These are phyloP conservation scores for Megacollybia marginata DNA, from an alignment of 768 basidiomycete species.

Conservation along the genomic window DNA sequence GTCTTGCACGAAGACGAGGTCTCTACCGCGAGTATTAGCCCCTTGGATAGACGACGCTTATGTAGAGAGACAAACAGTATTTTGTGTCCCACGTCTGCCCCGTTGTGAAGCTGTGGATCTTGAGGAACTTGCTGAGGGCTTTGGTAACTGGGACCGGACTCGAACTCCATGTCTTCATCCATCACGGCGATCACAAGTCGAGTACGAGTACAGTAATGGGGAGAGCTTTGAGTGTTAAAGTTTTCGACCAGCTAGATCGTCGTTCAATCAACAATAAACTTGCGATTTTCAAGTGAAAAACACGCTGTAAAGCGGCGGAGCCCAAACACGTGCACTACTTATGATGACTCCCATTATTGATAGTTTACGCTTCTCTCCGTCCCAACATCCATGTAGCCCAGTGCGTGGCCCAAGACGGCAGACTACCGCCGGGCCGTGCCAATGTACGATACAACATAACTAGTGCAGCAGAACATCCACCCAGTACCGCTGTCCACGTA, in stretches of 20 bases:
- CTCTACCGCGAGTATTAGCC: slow-evolving; percentile 36
- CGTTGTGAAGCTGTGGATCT: slow-evolving; percentile 14
- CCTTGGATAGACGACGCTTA: slow-evolving; percentile 4
- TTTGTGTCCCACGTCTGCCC: slow-evolving; percentile 42
- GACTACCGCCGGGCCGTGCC: slow-evolving; percentile 50
- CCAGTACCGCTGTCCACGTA: slow-evolving; percentile 63
- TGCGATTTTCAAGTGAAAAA: too few relatives aligned
- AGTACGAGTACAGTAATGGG: too few relatives aligned
- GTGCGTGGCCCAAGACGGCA: slow-evolving; percentile 47
- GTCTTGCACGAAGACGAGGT: slow-evolving; percentile 88
- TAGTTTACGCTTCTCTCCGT: slow-evolving; percentile 34
- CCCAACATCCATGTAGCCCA: slow-evolving; percentile 68
- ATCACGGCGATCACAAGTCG: slow-evolving; percentile 24
- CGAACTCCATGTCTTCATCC: slow-evolving; percentile 80
- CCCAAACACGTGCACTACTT: too few relatives aligned
- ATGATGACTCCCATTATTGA: too few relatives aligned
- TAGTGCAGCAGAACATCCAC: slow-evolving; percentile 66
- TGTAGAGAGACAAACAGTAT: slow-evolving; percentile 54
- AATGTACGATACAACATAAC: slow-evolving; percentile 66
- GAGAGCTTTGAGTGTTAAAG: too few relatives aligned
- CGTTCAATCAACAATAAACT: too few relatives aligned
- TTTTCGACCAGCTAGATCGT: too few relatives aligned
- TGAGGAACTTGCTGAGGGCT: slow-evolving; percentile 12
- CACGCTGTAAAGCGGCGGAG: too few relatives aligned
- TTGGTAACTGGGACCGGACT: slow-evolving; percentile 29